Conservation (phyloP, 225 moss, liverwort and hornwort species). For the Pleurozium schreberi region DNA sequence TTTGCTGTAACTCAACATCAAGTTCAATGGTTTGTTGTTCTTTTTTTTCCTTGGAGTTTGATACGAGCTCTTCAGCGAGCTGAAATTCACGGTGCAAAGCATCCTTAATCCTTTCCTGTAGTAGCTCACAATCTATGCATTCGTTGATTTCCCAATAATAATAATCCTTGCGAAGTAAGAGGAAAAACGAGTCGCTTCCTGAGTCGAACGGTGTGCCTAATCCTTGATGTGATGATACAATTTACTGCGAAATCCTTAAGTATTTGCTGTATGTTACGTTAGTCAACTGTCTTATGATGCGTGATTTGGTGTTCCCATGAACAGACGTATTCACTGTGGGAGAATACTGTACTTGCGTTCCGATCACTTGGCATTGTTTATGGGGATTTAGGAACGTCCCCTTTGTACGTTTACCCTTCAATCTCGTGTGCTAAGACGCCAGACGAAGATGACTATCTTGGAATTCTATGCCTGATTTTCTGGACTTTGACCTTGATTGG, state of each 20-base stretch:
- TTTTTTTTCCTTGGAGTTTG: neutral
- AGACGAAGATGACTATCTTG: conserved; percentile 58
- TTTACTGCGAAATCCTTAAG: neutral
- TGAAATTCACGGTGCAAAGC: neutral
- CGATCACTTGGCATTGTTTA: conserved; percentile 85
- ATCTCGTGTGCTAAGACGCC: conserved; percentile 35
- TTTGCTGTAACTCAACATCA: neutral
- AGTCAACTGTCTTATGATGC: neutral
- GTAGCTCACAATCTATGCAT: neutral
- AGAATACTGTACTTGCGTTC: conserved; percentile 47
- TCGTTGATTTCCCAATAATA: neutral
- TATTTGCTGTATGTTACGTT: neutral
- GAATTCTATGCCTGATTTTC: conserved; percentile 78
- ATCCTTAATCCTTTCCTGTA: neutral
- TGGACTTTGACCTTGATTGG: conserved; percentile 89
- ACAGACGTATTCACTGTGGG: conserved; percentile 33
- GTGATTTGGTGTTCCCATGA: neutral
- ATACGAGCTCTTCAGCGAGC: neutral
- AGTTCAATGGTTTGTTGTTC: neutral
- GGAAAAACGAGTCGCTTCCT: neutral
- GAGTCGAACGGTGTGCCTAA: neutral
- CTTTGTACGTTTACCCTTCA: conserved; percentile 84
- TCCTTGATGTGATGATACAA: neutral
- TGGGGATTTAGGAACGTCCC: conserved; percentile 85
- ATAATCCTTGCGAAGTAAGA: neutral